Percentiles rank a stretch among this genome's conserved stretches.
These are phyloP conservation scores for Pythium diclinum DNA, from an alignment of 352 stramenopile genomes.

Conservation along the genomic window DNA sequence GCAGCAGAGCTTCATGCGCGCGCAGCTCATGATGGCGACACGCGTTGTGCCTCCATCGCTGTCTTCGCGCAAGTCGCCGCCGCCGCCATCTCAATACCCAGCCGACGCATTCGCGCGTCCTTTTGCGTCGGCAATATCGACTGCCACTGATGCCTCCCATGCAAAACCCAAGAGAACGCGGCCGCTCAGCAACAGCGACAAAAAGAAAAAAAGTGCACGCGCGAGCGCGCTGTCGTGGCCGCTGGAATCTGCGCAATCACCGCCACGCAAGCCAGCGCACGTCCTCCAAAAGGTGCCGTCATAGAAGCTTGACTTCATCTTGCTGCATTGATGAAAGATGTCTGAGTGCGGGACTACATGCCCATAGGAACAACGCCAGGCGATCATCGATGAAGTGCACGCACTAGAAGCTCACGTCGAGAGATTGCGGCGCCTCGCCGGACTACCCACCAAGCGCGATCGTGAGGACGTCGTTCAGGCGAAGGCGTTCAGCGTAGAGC, in stretches of 20 bases:
- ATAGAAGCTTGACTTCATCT: background rate
- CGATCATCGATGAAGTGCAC: conserved; percentile 12
- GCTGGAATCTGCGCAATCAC: background rate
- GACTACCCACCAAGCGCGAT: conserved; percentile 6
- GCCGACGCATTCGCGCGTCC: background rate
- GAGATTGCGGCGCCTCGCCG: background rate
- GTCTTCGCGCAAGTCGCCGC: background rate
- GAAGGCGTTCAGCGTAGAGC: background rate
- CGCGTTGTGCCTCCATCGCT: background rate
- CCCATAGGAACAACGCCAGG: conserved; percentile 9
- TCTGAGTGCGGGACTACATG: background rate
- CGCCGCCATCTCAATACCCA: background rate
- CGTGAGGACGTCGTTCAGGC: background rate
- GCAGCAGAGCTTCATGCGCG: conserved; percentile 1
- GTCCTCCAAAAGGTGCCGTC: background rate
- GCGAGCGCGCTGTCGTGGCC: background rate
- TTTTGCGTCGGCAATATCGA: background rate
- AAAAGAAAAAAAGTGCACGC: background rate
- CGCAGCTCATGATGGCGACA: conserved; percentile 3
- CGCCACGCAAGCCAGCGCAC: background rate
- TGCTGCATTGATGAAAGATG: background rate
- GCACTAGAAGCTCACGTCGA: conserved; percentile 15
- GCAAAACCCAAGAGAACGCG: background rate
- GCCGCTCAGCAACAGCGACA: background rate
- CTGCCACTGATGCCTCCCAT: background rate